Base-by-base conservation (phyloP, 179 eudicot species). In the Silene noctiflora region DNA sequence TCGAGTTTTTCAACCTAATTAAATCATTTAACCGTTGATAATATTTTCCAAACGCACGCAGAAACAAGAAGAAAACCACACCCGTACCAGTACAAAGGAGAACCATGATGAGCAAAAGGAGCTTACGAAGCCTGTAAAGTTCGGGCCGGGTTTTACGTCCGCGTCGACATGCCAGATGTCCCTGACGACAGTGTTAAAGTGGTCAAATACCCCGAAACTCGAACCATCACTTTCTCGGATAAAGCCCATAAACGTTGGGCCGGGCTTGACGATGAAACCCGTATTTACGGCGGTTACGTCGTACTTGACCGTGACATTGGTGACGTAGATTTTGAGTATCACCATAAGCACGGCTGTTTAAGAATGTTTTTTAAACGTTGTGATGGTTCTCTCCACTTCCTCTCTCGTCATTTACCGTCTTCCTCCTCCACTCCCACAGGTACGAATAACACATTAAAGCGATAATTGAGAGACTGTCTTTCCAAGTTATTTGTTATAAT, bases 161-260 rank as follows among this genome's bases (percentile, higher is more conserved):
- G 66, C 11, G 65, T 72, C 9, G 75, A 72, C 75, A 72, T 72
- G 75, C 75, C 75, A 2, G 75, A 65, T 1, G 75, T 72, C 24
- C 75, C 75, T 3, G 4, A 29, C 2, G 51, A 33, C 27, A 27
- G n/a, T 0, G 65, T 72, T 7, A 72, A 72, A 25, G 24, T 72
- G 9, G 24, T n/a, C 14, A 72, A 72, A 13, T 72, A 58, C 65
- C 4, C 8, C n/a, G 65, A 72, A 2, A 72, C 48, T 10, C 75
- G 65, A 7, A 72, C 65, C 8, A 6, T 72, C 20, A 72, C 46
- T 27, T 72, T 72, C 75, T 17, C 65, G 7, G 75, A 66, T 5
- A 72, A 58, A 33, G 65, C 65, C 17, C 48, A 48, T 7, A 0
- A 6, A 0, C 8, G 31, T 9, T 72, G 74, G 74, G 33, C 27